Evolutionary conservation across 768 basidiomycete genomes (phyloP).

Genomic region (Macrolepiota dolichaula): DNA sequence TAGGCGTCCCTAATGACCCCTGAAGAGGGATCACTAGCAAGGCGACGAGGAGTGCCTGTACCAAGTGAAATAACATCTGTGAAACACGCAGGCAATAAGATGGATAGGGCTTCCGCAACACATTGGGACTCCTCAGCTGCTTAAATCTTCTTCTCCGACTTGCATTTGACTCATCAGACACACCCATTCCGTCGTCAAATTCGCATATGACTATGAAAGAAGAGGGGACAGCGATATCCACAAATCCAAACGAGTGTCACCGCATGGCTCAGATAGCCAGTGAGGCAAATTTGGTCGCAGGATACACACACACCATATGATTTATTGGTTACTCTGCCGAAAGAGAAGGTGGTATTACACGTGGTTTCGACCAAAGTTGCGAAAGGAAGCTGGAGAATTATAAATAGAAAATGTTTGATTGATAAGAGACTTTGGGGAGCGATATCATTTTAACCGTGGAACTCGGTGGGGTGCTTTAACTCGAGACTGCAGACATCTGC

Average conservation of each 20-base stretch:
- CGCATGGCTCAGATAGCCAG: not conserved
- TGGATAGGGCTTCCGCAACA: not conserved
- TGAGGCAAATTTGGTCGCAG: not conserved
- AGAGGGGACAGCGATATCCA: not conserved
- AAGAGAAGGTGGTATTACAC: not conserved
- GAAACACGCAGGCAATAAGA: not conserved
- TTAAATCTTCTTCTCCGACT: not conserved
- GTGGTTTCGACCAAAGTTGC: not conserved
- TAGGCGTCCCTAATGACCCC: not conserved
- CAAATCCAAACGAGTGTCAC: not conserved
- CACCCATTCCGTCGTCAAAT: not conserved
- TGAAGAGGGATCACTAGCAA: not conserved
- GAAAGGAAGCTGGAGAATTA: not conserved
- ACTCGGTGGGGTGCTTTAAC: no score
- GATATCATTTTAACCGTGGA: no score
- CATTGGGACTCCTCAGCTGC: not conserved
- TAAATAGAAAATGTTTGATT: no score
- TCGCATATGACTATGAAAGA: not conserved
- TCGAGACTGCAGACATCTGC: no score
- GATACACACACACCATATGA: not conserved
- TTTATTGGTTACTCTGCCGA: not conserved
- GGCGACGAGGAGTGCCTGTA: not conserved
- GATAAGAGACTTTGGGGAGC: no score
- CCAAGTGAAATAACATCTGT: not conserved
- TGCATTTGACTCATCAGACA: not conserved